Base-by-base conservation (phyloP, 805 yeast genomes). In the Kodamaea hsintzibuensis region DNA sequence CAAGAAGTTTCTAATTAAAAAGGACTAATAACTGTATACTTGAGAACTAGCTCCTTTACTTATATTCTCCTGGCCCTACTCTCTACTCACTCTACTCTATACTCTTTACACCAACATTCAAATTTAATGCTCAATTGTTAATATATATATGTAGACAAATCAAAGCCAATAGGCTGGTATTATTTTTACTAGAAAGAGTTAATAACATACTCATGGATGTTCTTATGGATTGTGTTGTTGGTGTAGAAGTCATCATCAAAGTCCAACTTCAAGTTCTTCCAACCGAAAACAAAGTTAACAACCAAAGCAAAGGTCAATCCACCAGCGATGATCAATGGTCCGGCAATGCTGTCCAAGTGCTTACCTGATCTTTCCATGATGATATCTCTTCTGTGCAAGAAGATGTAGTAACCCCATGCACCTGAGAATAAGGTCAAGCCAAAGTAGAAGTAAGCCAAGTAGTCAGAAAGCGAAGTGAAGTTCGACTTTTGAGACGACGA, bases 341-440 rank as follows among this genome's bases (percentile, higher is more conserved):
- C 99, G 53, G 88, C 64, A 51, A 96, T 86, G 47, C 90, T 92
- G 73, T 93, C 98, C 62, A 93, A 78, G 70, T 92, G 98, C 62
- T 81, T 82, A 49, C 93, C 96, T 25, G 91, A 87, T 70, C 98
- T 84, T 68, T 84, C 85, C 67, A 79, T 82, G 67, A 93, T 95
- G 53, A 86, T 79, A 35, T 77, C 78, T 59, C 92, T 76, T 67
- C 99, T 82, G 60, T 76, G 79, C 66, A 83, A 72, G 72, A 89
- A 93, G 52, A 88, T 83, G 57, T 75, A 79, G 72, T 91, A 93
- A 25, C 96, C 96, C 99, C 99, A 93, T 25, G 83, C 60, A 45
- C 96, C 93, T 43, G 91, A 79, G 68, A 92, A 91, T 17, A 93
- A 60, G 0, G 98, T 91, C 61, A 95, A 76, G 0, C 72, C 86